phyloP scores from a whole-genome alignment of 768 basidiomycete genomes.

The Botryobasidium botryosum region DNA sequence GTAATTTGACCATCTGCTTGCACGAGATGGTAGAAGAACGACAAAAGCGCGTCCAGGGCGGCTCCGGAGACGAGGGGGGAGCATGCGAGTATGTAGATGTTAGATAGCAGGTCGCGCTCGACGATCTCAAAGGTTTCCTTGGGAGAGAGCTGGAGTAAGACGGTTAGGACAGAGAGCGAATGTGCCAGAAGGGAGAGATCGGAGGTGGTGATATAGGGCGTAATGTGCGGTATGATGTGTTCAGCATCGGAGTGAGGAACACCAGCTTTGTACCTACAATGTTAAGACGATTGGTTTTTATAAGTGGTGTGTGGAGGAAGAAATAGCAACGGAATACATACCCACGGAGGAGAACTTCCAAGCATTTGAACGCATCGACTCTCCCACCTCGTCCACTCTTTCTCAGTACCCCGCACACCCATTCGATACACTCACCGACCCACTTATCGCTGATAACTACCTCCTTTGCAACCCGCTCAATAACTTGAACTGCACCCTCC shows the following conservation, averaged over 20 bases:
- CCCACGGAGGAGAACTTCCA: slow-evolving; percentile 59
- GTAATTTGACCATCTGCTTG: slow-evolving; percentile 70
- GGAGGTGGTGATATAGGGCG: slow-evolving; percentile 49
- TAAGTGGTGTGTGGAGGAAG: background rate
- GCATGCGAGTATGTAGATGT: slow-evolving; percentile 52
- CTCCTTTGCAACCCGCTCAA: slow-evolving; percentile 62
- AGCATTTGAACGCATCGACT: slow-evolving; percentile 57
- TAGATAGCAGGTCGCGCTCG: slow-evolving; percentile 48
- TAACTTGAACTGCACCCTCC: slow-evolving; percentile 61
- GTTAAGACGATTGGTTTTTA: background rate
- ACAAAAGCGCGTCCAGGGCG: slow-evolving; percentile 64
- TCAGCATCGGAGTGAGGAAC: slow-evolving; percentile 42
- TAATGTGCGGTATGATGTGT: slow-evolving; percentile 54
- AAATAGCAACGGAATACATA: slow-evolving; percentile 16
- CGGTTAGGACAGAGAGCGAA: slow-evolving; percentile 43
- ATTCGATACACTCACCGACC: slow-evolving; percentile 66
- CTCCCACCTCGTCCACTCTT: slow-evolving; percentile 69
- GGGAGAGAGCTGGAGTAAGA: slow-evolving; percentile 54
- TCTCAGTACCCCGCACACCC: slow-evolving; percentile 54
- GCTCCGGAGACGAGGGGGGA: slow-evolving; percentile 64
- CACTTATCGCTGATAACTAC: slow-evolving; percentile 57
- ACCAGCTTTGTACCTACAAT: slow-evolving; percentile 27
- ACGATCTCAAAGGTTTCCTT: slow-evolving; percentile 54
- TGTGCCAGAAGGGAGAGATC: slow-evolving; percentile 71
- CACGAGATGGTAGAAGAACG: slow-evolving; percentile 71